These are phyloP conservation scores for Pseudogymnoascus sp. DNA, from an alignment of 2,329 filamentous ascomycete species.

Conservation along the genomic window DNA sequence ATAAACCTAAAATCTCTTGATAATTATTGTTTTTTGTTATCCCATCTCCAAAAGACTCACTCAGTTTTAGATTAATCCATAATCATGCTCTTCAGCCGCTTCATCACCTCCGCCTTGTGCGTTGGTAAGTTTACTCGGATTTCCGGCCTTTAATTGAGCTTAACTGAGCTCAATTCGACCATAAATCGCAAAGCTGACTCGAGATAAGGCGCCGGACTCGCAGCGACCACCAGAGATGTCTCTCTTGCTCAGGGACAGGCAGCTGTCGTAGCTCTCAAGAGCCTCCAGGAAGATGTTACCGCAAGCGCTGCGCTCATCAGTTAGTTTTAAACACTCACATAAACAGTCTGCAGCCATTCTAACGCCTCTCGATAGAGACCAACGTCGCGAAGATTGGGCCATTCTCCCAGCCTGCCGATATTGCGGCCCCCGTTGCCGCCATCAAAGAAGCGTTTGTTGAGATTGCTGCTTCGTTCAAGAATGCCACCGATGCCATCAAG, in stretches of 20 bases:
- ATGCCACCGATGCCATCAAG: neutral
- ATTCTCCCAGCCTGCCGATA: neutral
- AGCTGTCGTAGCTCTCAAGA: neutral
- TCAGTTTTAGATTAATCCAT: neutral
- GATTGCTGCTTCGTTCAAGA: neutral
- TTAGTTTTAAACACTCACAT: neutral
- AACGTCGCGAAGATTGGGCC: neutral
- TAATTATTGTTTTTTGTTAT: neutral
- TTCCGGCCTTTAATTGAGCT: neutral
- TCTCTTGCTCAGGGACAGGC: neutral
- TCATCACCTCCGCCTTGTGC: neutral
- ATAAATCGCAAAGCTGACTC: neutral
- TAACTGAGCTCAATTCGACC: neutral
- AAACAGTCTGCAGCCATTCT: neutral
- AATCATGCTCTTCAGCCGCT: slow-evolving; percentile 1
- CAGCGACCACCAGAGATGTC: neutral
- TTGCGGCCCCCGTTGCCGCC: neutral
- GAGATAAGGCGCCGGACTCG: neutral
- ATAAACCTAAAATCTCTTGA: neutral
- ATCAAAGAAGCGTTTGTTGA: neutral
- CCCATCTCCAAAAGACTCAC: neutral
- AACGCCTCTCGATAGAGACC: neutral
- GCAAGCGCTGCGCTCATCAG: neutral
- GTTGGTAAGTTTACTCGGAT: neutral
- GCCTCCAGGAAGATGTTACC: neutral